Conservation (phyloP, 2,329 filamentous ascomycete species). For the Parafenestella ontariensis region DNA sequence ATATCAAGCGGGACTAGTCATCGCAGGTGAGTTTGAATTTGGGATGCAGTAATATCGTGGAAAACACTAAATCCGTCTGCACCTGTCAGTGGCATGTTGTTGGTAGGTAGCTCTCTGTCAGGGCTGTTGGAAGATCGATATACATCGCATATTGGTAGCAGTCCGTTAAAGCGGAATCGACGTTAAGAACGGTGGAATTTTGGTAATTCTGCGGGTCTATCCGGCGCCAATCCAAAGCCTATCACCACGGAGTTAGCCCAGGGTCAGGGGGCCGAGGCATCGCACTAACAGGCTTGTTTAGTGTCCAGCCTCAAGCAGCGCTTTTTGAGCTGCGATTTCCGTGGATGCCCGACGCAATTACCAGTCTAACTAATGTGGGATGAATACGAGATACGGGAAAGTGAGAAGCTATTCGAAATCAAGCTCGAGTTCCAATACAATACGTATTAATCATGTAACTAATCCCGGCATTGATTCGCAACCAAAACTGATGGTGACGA, state of each 20-base stretch:
- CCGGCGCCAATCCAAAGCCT: slow-evolving; percentile 1
- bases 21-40: neutral
- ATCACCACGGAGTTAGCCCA: neutral
- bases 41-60: neutral
- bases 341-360: no score
- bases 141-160: neutral
- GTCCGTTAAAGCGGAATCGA: neutral
- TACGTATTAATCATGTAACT: no score
- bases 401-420: no score
- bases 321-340: no score
- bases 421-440: no score
- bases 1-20: slow-evolving; percentile 10
- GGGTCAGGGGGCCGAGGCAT: neutral
- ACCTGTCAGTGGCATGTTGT: neutral
- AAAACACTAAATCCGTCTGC: neutral
- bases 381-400: no score
- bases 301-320: no score
- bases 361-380: no score
- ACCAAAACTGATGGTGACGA: no score
- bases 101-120: neutral
- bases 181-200: neutral
- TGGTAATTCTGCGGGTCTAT: slow-evolving; percentile 7
- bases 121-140: neutral
- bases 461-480: no score
- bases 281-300: no score